phyloP scores from a whole-genome alignment of 106 monocot species.

The Acorus gramineus region DNA sequence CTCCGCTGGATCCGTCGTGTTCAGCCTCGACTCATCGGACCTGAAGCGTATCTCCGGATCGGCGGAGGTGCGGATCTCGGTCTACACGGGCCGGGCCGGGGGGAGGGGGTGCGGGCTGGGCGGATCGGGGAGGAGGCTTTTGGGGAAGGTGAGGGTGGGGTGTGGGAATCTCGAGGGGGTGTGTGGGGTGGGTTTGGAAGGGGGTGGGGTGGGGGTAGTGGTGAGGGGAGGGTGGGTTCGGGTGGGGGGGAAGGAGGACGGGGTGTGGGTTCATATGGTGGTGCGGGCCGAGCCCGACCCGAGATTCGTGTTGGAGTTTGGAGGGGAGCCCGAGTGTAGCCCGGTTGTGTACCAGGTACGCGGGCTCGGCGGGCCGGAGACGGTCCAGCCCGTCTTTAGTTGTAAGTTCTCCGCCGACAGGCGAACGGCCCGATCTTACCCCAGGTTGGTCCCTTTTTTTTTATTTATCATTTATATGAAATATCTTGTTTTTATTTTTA shows the following conservation, averaged over 20 bases:
- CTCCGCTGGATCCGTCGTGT: conserved; percentile 10
- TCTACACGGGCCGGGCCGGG: conserved; percentile 28
- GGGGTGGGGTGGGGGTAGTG: conserved; percentile 11
- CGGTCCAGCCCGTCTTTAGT: conserved; percentile 70
- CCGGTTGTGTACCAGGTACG: conserved; percentile 73
- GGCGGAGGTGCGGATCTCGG: conserved; percentile 21
- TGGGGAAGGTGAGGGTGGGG: conserved; percentile 37
- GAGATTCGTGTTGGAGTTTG: conserved; percentile 73
- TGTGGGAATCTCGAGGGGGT: too few relatives aligned
- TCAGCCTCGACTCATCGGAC: conserved; percentile 22
- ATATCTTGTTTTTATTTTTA: too few relatives aligned
- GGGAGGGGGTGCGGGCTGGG: conserved; percentile 31
- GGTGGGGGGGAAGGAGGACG: conserved; percentile 8
- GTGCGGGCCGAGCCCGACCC: conserved; percentile 81
- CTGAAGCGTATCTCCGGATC: conserved; percentile 14
- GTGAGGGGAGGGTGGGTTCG: conserved; percentile 54
- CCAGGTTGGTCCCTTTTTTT: conserved; percentile 11
- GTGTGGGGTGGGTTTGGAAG: conserved; percentile 14
- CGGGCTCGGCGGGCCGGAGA: conserved; percentile 13
- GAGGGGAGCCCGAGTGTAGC: conserved; percentile 86
- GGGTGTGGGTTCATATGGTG: conserved; percentile 40
- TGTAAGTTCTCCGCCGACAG: conserved; percentile 52
- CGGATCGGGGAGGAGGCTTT: conserved; percentile 2
- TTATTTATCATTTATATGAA: conserved; percentile 1
- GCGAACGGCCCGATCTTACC: conserved; percentile 22